Conservation (phyloP, 441 rosid genomes). For the Pelargonium myrrhifolium region DNA sequence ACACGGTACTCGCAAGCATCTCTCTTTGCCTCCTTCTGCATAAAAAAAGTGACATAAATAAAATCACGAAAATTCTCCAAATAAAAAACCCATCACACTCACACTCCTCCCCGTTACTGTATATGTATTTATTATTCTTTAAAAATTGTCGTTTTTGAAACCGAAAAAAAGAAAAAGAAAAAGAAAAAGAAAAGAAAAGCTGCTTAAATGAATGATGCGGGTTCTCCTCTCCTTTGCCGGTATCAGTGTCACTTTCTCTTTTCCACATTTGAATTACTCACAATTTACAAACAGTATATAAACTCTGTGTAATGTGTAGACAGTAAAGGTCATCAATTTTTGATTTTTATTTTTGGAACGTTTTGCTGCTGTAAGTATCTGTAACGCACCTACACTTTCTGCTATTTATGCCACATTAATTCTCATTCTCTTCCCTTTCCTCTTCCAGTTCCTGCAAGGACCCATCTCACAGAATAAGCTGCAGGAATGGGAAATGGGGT, state of each 20-base stretch:
- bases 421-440: not conserved
- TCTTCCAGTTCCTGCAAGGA: not conserved
- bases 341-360: not conserved
- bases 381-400: not conserved
- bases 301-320: not conserved
- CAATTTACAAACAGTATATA: not conserved
- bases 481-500: conserved; percentile 5
- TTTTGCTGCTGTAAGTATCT: conserved; percentile 2
- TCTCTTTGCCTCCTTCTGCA: not conserved
- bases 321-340: not conserved
- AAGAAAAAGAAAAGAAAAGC: too few species aligned
- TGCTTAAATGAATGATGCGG: not conserved
- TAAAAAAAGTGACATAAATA: not conserved
- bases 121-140: too few species aligned
- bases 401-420: not conserved
- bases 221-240: not conserved
- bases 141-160: too few species aligned
- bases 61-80: too few species aligned
- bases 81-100: too few species aligned
- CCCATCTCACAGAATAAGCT: not conserved
- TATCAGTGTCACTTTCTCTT: not conserved
- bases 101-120: too few species aligned
- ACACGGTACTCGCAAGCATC: not conserved
- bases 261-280: not conserved
- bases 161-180: too few species aligned